Evolutionary conservation across 169 alveolate genomes (phyloP).

Genomic region (Plasmodium gallinaceum): DNA sequence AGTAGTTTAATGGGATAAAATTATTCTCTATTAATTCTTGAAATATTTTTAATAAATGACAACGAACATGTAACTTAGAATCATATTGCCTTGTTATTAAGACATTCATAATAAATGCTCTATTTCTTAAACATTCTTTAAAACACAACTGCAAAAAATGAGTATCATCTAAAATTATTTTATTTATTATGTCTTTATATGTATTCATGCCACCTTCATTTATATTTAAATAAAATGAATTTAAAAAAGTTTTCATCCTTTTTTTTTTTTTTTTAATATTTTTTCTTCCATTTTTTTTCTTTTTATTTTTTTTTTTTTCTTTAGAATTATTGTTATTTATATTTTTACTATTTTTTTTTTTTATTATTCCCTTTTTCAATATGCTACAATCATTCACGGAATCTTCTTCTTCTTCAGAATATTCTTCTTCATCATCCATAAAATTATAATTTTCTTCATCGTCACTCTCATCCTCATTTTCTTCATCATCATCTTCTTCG

Average conservation of each 20-base stretch:
- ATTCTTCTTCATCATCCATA: not conserved
- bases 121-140: slow-evolving; percentile 50
- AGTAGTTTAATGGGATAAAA: slow-evolving; percentile 83
- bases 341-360: slow-evolving; percentile 5
- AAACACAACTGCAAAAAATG: slow-evolving; percentile 63
- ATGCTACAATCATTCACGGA: slow-evolving; percentile 1
- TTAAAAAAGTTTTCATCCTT: slow-evolving; percentile 28
- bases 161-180: slow-evolving; percentile 44
- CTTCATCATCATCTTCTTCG: not conserved
- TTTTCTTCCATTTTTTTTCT: not conserved
- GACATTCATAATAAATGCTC: slow-evolving; percentile 51
- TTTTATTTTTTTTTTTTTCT: slow-evolving; percentile 14
- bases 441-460: not conserved
- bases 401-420: not conserved
- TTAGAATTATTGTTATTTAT: not conserved
- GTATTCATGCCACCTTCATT: slow-evolving; percentile 37
- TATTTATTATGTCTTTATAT: slow-evolving; percentile 57
- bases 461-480: not conserved
- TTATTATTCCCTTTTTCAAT: not conserved
- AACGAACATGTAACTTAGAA: slow-evolving; percentile 85
- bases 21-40: slow-evolving; percentile 82
- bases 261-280: slow-evolving; percentile 17
- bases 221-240: slow-evolving; percentile 21
- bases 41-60: slow-evolving; percentile 80
- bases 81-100: slow-evolving; percentile 83